Conservation (phyloP, 2,329 filamentous ascomycete genomes). For the Byssothecium circinans region DNA sequence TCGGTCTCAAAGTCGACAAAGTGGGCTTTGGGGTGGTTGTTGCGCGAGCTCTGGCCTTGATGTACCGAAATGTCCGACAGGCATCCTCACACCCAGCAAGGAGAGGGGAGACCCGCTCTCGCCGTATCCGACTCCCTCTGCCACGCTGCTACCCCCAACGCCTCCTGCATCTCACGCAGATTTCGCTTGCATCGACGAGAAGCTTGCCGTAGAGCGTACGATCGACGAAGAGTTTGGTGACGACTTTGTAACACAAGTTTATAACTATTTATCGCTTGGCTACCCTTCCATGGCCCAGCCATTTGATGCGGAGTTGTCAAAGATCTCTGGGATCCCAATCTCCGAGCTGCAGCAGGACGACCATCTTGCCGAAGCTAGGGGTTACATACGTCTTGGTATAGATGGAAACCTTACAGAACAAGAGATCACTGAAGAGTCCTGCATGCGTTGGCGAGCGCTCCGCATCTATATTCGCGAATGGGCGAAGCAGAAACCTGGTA, state of each 20-base stretch:
- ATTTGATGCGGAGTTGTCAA: conserved; percentile 83
- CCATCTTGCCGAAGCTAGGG: conserved; percentile 62
- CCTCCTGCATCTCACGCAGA: conserved; percentile 41
- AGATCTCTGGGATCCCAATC: conserved; percentile 72
- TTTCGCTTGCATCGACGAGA: conserved; percentile 47
- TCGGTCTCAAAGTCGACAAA: conserved; percentile 55
- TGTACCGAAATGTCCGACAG: conserved; percentile 48
- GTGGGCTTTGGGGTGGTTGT: conserved; percentile 77
- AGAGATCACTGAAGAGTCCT: conserved; percentile 54
- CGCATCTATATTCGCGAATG: conserved; percentile 84
- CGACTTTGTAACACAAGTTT: conserved; percentile 88
- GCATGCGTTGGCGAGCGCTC: conserved; percentile 81
- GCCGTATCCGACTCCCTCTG: conserved; percentile 39
- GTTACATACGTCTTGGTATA: conserved; percentile 66
- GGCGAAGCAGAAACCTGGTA: conserved; percentile 81
- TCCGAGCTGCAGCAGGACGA: conserved; percentile 74
- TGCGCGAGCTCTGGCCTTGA: conserved; percentile 52
- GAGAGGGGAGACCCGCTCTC: conserved; percentile 47
- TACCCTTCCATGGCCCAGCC: conserved; percentile 82
- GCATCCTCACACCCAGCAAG: conserved; percentile 53
- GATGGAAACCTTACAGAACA: conserved; percentile 53
- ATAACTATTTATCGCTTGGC: conserved; percentile 92
- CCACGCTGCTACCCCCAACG: conserved; percentile 38
- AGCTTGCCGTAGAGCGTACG: conserved; percentile 48
- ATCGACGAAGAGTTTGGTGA: conserved; percentile 74